These are phyloP conservation scores for Pichia sp. DNA, from an alignment of 1,139 yeast genomes.

Conservation along the genomic window DNA sequence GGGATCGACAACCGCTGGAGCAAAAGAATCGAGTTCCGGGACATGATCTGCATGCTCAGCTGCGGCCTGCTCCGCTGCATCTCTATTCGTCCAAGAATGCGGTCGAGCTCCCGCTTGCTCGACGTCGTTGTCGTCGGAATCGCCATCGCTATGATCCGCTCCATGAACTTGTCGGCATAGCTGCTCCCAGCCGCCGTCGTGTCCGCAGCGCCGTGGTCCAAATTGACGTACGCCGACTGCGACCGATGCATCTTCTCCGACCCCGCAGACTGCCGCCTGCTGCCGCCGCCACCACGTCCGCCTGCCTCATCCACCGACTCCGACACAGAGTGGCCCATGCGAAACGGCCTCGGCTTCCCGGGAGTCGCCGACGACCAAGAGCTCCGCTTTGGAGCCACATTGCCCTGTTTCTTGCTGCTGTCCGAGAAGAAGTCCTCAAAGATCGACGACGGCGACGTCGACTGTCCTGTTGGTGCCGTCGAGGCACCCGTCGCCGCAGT, in stretches of 20 bases:
- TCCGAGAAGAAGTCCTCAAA: conserved; percentile 5
- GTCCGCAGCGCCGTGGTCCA: neutral
- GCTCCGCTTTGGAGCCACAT: neutral
- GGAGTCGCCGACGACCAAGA: neutral
- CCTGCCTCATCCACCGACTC: neutral
- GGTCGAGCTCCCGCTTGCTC: conserved; percentile 35
- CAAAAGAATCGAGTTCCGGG: conserved; percentile 62
- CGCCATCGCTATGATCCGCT: conserved; percentile 63
- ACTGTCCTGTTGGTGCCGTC: too few relatives aligned
- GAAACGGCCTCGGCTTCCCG: neutral
- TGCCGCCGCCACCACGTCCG: neutral
- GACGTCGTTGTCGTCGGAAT: conserved; percentile 56
- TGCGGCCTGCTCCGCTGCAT: conserved; percentile 65
- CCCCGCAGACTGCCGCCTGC: neutral
- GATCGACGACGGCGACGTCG: conserved; percentile 4
- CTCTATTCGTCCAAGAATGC: conserved; percentile 46
- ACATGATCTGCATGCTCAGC: conserved; percentile 64
- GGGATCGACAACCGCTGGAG: conserved; percentile 61
- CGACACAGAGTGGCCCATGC: neutral
- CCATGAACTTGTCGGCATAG: conserved; percentile 66
- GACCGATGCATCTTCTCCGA: neutral
- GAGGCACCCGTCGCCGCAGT: too few relatives aligned
- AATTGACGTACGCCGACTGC: neutral
- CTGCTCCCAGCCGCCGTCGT: conserved; percentile 5
- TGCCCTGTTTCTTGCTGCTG: neutral